Percentiles rank a stretch among this genome's conserved stretches.
Evolutionary conservation across 495 filamentous ascomycete species (phyloP).

Genomic region (Xylaria palmicola): DNA sequence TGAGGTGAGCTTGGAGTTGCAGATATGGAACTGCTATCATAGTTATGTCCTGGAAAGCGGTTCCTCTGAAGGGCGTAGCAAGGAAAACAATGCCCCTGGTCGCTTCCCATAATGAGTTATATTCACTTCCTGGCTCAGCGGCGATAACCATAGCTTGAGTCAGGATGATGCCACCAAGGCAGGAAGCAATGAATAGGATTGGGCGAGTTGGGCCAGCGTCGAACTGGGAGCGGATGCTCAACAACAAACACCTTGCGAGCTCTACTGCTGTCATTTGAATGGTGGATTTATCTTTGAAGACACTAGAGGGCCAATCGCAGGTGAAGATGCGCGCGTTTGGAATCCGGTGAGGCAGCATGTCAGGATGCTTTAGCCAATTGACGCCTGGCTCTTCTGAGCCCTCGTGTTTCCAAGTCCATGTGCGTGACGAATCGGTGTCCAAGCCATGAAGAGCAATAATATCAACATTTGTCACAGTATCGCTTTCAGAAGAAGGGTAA

Average conservation of each 20-base stretch:
- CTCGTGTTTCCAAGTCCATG: slow-evolving; percentile 22
- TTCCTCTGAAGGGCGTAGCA: slow-evolving; percentile 34
- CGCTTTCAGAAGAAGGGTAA: slow-evolving; percentile 1
- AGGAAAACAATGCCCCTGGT: slow-evolving; percentile 33
- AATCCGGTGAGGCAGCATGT: slow-evolving; percentile 24
- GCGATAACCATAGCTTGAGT: slow-evolving; percentile 27
- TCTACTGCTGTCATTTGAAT: slow-evolving; percentile 23
- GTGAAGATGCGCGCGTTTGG: slow-evolving; percentile 28
- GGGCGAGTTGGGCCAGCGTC: slow-evolving; percentile 14
- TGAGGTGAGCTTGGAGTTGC: background rate
- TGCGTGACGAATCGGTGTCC: slow-evolving; percentile 21
- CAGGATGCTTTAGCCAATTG: slow-evolving; percentile 26
- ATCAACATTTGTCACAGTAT: slow-evolving; percentile 24
- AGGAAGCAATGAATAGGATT: slow-evolving; percentile 39
- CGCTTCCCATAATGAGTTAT: slow-evolving; percentile 13
- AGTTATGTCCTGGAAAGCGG: slow-evolving; percentile 25
- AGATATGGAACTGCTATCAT: background rate
- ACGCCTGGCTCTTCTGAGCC: background rate
- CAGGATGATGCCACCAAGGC: slow-evolving; percentile 36
- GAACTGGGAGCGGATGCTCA: background rate
- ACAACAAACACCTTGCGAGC: slow-evolving; percentile 24
- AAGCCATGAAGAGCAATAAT: slow-evolving; percentile 27
- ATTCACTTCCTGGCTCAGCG: slow-evolving; percentile 15
- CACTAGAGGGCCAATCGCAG: slow-evolving; percentile 29
- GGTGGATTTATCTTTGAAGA: slow-evolving; percentile 22